These are phyloP conservation scores for Pseudoperonospora humuli DNA, from an alignment of 352 stramenopile genomes.

Conservation along the genomic window DNA sequence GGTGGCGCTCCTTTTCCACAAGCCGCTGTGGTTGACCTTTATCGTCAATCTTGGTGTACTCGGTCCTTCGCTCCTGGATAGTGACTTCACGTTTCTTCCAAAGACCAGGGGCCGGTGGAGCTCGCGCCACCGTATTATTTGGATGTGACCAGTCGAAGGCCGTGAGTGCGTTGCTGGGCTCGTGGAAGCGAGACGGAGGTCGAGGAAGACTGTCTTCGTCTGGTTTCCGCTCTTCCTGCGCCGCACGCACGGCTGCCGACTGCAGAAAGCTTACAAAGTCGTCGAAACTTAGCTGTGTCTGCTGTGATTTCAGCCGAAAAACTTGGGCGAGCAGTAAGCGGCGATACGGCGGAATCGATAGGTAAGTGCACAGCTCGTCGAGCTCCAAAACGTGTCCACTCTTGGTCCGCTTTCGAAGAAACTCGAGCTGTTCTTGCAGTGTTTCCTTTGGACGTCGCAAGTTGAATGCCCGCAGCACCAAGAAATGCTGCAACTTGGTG, in stretches of 20 bases:
- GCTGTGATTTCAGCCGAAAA: conserved; percentile 32
- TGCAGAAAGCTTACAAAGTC: conserved; percentile 59
- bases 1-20: conserved; percentile 79
- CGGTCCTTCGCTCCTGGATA: conserved; percentile 79
- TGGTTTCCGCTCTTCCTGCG: conserved; percentile 31
- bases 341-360: conserved; percentile 60
- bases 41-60: conserved; percentile 87
- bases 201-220: conserved; percentile 12
- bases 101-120: conserved; percentile 37
- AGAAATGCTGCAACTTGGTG: not conserved
- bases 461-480: conserved; percentile 46
- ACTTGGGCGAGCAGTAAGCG: conserved; percentile 47
- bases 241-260: conserved; percentile 43
- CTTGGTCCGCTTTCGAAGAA: conserved; percentile 26
- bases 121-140: conserved; percentile 28
- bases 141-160: conserved; percentile 38
- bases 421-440: conserved; percentile 60
- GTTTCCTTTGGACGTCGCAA: conserved; percentile 52
- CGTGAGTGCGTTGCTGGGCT: conserved; percentile 22
- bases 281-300: conserved; percentile 40
- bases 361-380: conserved; percentile 55
- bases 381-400: conserved; percentile 37
- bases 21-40: conserved; percentile 60
- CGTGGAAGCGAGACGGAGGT: conserved; percentile 15
- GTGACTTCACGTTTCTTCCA: conserved; percentile 86